phyloP scores from a whole-genome alignment of 2,329 filamentous ascomycete genomes.

The Alternaria novae-zelandiae region DNA sequence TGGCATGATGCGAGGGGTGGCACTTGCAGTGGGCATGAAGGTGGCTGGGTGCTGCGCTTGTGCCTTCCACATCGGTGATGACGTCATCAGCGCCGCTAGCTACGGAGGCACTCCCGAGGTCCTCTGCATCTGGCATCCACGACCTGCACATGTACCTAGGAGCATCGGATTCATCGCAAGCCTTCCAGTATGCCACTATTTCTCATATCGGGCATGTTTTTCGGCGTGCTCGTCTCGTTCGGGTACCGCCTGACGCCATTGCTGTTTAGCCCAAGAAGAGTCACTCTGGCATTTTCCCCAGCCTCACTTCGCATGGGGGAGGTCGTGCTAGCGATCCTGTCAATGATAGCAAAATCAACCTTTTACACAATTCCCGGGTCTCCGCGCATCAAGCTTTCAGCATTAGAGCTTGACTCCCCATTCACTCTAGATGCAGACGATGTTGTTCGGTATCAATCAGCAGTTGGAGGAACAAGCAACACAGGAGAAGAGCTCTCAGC shows the following conservation, averaged over 20 bases:
- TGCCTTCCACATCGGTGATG: background rate
- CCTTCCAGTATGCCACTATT: background rate
- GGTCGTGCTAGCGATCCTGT: conserved; percentile 5
- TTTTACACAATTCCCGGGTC: background rate
- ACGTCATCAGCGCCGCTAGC: background rate
- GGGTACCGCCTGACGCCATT: conserved; percentile 9
- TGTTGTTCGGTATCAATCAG: background rate
- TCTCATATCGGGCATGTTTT: background rate
- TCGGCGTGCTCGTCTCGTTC: conserved; percentile 3
- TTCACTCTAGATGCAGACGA: conserved; percentile 7
- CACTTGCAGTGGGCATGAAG: background rate
- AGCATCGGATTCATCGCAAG: background rate
- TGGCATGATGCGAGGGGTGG: background rate
- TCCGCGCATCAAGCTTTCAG: background rate
- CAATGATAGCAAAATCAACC: background rate
- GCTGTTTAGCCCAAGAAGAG: background rate
- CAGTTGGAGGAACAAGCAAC: background rate
- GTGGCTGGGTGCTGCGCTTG: background rate
- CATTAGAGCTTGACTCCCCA: background rate
- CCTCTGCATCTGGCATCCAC: background rate
- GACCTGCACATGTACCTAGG: background rate
- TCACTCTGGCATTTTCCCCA: conserved; percentile 8
- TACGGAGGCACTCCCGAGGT: background rate
- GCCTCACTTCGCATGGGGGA: conserved; percentile 7
- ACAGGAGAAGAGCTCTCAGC: background rate